phyloP scores from a whole-genome alignment of 148 eudicot genomes.

The Rhododendron griersonianum region DNA sequence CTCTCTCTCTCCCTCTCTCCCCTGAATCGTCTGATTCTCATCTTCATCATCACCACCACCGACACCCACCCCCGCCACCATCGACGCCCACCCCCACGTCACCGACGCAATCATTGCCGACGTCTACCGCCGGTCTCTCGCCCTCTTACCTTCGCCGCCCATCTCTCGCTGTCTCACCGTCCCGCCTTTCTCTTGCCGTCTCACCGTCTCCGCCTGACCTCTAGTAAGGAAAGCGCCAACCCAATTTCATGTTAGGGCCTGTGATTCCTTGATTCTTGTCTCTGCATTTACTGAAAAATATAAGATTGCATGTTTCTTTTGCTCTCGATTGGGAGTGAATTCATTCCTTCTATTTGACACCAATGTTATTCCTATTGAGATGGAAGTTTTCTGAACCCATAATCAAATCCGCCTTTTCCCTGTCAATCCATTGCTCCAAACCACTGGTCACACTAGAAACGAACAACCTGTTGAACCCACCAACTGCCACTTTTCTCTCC shows the following conservation, averaged over 20 bases:
- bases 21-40: too few species aligned
- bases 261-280: background rate
- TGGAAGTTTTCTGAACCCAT: background rate
- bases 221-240: too few species aligned
- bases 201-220: too few species aligned
- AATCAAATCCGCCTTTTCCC: conserved; percentile 23
- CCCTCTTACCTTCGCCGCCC: too few species aligned
- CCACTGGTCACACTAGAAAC: conserved; percentile 2
- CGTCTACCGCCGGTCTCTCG: too few species aligned
- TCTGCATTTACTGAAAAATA: background rate
- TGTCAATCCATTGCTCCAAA: conserved; percentile 16
- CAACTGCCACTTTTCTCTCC: conserved; percentile 33
- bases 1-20: too few species aligned
- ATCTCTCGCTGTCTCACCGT: too few species aligned
- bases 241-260: background rate
- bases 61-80: too few species aligned
- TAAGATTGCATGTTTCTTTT: background rate
- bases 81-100: too few species aligned
- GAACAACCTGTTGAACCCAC: conserved; percentile 18
- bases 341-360: background rate
- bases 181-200: too few species aligned
- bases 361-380: background rate
- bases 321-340: background rate
- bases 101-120: too few species aligned
- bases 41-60: too few species aligned